Conservation (phyloP, 1,139 yeast genomes). For the Casaregolazyma lundiana region DNA sequence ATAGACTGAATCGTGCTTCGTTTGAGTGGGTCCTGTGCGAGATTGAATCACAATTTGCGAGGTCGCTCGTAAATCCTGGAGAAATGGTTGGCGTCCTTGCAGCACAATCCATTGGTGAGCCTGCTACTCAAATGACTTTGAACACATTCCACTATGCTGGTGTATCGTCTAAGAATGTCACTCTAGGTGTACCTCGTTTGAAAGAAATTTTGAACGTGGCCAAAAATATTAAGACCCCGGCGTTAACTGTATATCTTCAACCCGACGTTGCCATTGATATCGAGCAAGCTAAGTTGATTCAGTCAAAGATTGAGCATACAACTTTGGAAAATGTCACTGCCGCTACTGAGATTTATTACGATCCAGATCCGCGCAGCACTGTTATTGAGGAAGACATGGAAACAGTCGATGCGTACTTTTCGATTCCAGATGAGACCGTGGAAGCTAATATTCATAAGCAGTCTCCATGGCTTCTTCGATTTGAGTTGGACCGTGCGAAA, state of each 20-base stretch:
- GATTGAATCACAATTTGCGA: conserved; percentile 87
- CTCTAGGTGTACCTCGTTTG: conserved; percentile 98
- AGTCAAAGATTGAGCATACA: conserved; percentile 96
- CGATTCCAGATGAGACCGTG: conserved; percentile 96
- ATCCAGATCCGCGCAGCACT: conserved; percentile 95
- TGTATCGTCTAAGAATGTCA: conserved; percentile 98
- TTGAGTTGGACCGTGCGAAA: conserved; percentile 96
- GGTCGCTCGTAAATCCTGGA: conserved; percentile 95
- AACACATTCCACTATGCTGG: conserved; percentile 99
- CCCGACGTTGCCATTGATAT: conserved; percentile 80
- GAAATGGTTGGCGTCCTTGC: conserved; percentile 99
- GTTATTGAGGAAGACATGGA: conserved; percentile 95
- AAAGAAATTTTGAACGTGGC: conserved; percentile 99
- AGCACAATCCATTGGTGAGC: conserved; percentile 99
- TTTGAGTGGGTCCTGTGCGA: conserved; percentile 97
- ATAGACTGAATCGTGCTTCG: conserved; percentile 74
- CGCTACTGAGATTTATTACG: conserved; percentile 95
- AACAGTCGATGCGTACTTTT: conserved; percentile 94
- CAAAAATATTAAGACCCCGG: conserved; percentile 97
- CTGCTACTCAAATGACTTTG: conserved; percentile 98
- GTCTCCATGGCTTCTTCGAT: conserved; percentile 95
- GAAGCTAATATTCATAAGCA: conserved; percentile 91
- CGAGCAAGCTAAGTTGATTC: conserved; percentile 90
- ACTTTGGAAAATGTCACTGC: conserved; percentile 92
- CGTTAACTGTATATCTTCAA: conserved; percentile 83